A percentile compares a stretch with the other conserved stretches of the same genome.
Evolutionary conservation across 176 grass and related monocot genomes (phyloP).

Genomic region (Pontederia crassipes): DNA sequence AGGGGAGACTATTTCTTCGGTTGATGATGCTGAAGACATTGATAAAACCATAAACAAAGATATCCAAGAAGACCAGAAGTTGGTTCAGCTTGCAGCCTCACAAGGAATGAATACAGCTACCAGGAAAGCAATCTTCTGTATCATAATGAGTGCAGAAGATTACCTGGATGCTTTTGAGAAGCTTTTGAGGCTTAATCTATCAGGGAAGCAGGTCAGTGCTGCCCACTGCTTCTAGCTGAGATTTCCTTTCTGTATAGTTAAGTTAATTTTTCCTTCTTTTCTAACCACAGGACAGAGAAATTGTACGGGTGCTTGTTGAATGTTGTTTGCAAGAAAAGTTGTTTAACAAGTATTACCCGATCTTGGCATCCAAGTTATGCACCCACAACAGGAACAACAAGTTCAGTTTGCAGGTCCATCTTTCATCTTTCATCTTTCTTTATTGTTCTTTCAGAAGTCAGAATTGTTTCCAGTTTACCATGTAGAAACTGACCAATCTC

Average conservation of each 20-base stretch:
- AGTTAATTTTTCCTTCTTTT: conserved; percentile 5
- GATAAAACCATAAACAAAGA: conserved; percentile 51
- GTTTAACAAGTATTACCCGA: conserved; percentile 86
- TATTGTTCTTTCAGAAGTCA: not conserved
- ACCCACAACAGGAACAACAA: conserved; percentile 90
- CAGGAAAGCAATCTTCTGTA: conserved; percentile 87
- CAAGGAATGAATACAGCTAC: conserved; percentile 93
- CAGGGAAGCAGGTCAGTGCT: conserved; percentile 66
- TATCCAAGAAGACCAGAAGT: conserved; percentile 56
- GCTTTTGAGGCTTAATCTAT: conserved; percentile 72
- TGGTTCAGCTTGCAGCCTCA: conserved; percentile 68
- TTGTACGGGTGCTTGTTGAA: conserved; percentile 84
- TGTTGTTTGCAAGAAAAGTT: conserved; percentile 93
- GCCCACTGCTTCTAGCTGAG: not conserved
- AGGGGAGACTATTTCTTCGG: conserved; percentile 35
- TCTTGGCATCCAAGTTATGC: conserved; percentile 86
- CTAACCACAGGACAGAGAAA: conserved; percentile 65
- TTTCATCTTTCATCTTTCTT: not conserved
- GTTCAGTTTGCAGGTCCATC: conserved; percentile 72
- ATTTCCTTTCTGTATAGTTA: not conserved
- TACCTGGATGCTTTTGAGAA: conserved; percentile 97
- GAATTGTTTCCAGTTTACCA: no score
- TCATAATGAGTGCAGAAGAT: conserved; percentile 87
- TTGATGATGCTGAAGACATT: conserved; percentile 44
- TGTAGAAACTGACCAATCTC: not conserved